Conservation (phyloP, 2,329 filamentous ascomycete genomes). For the Sporothrix variecibatus region DNA sequence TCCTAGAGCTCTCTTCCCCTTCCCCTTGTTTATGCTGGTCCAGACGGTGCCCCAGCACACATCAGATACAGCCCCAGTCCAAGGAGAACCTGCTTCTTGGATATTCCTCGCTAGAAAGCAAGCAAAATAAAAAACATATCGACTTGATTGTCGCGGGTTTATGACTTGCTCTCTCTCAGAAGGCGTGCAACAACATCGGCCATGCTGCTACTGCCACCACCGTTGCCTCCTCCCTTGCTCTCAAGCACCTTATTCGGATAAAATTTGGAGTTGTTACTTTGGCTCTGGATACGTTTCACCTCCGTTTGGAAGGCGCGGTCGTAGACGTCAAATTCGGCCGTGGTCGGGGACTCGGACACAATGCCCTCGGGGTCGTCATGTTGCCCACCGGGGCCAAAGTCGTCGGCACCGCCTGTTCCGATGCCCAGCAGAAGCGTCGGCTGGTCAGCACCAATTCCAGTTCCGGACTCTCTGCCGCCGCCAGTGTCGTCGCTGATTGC, state of each 20-base stretch:
- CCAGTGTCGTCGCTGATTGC: conserved; percentile 15
- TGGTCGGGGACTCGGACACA: conserved; percentile 82
- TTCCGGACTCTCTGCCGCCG: conserved; percentile 59
- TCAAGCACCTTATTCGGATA: conserved; percentile 50
- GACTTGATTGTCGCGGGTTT: not conserved
- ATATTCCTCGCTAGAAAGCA: not conserved
- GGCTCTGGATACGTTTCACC: conserved; percentile 66
- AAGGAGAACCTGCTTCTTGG: not conserved
- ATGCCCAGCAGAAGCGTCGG: conserved; percentile 72
- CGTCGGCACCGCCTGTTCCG: conserved; percentile 61
- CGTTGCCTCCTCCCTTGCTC: not conserved
- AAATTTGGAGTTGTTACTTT: conserved; percentile 43
- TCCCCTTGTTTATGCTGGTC: not conserved
- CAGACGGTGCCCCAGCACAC: not conserved
- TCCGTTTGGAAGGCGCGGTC: conserved; percentile 85
- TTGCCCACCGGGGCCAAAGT: conserved; percentile 44
- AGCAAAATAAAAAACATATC: not conserved
- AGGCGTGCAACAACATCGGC: conserved; percentile 6
- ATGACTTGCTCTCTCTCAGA: not conserved
- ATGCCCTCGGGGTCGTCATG: conserved; percentile 43
- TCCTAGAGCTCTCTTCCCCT: not conserved
- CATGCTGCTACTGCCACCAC: not conserved
- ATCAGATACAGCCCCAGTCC: not conserved
- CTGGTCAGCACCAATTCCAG: conserved; percentile 64
- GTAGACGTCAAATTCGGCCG: conserved; percentile 84